Conservation (phyloP, 2,329 filamentous ascomycete genomes). For the Aspergillus spinulosporus region DNA sequence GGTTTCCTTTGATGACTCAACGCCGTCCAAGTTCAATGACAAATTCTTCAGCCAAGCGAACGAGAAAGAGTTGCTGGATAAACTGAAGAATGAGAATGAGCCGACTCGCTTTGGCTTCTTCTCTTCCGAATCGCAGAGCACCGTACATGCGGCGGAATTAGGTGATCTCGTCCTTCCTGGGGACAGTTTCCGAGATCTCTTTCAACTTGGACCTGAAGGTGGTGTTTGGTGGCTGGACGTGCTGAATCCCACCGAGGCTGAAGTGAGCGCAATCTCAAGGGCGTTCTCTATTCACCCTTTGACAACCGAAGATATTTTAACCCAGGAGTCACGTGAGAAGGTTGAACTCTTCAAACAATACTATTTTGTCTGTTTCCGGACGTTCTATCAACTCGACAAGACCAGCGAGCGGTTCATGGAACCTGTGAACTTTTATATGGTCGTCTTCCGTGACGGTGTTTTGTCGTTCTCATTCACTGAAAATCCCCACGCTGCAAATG, state of each 20-base stretch:
- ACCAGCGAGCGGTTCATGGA: slow-evolving; percentile 81
- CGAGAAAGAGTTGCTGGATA: slow-evolving; percentile 36
- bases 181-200: slow-evolving; percentile 85
- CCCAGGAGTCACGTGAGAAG: slow-evolving; percentile 94
- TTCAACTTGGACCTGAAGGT: slow-evolving; percentile 67
- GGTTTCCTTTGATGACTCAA: slow-evolving; percentile 28
- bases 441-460: slow-evolving; percentile 93
- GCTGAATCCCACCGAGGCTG: slow-evolving; percentile 83
- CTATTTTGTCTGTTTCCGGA: slow-evolving; percentile 97
- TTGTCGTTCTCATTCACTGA: slow-evolving; percentile 90
- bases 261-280: slow-evolving; percentile 83
- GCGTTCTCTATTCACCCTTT: slow-evolving; percentile 94
- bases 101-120: slow-evolving; percentile 93
- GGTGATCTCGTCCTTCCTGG: slow-evolving; percentile 85
- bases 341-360: slow-evolving; percentile 97
- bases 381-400: slow-evolving; percentile 81
- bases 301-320: slow-evolving; percentile 93
- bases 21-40: slow-evolving; percentile 33
- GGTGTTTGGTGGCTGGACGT: slow-evolving; percentile 99
- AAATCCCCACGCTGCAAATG: slow-evolving; percentile 83
- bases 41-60: slow-evolving; percentile 33
- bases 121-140: slow-evolving; percentile 90
- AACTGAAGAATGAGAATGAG: slow-evolving; percentile 53
- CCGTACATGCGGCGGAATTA: slow-evolving; percentile 85
- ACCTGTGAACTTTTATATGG: slow-evolving; percentile 93